A percentile compares a stretch with the other conserved stretches of the same genome.
Conservation (phyloP, 1,139 yeast species). For the Kazachstania sp. region DNA sequence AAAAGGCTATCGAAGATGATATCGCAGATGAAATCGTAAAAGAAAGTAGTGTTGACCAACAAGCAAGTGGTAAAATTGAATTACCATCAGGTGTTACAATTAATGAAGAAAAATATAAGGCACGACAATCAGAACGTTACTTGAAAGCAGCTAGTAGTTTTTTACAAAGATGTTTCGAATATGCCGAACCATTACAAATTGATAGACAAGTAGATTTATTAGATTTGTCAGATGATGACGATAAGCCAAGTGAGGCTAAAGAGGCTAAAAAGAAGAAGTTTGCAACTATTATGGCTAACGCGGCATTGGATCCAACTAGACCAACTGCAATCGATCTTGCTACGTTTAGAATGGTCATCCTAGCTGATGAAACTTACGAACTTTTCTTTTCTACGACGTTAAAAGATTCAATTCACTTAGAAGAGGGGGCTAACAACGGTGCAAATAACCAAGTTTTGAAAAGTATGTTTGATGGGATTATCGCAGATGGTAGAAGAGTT, state of each 20-base stretch:
- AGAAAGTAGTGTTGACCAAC: constrained; percentile 22
- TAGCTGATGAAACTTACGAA: constrained; percentile 92
- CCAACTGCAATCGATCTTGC: constrained; percentile 75
- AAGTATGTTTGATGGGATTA: constrained; percentile 82
- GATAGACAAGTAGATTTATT: constrained; percentile 35
- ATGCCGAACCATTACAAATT: constrained; percentile 66
- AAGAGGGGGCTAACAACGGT: constrained; percentile 41
- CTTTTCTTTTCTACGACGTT: constrained; percentile 65
- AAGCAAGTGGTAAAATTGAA: constrained; percentile 34
- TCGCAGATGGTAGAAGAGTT: constrained; percentile 87
- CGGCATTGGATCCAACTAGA: constrained; percentile 70
- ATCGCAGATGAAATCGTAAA: constrained; percentile 51
- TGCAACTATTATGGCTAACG: constrained; percentile 50
- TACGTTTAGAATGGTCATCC: constrained; percentile 86
- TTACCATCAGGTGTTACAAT: constrained; percentile 53
- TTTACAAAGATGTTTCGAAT: constrained; percentile 81
- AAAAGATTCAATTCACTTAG: constrained; percentile 57
- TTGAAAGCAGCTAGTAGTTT: constrained; percentile 81
- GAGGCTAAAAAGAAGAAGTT: constrained; percentile 29
- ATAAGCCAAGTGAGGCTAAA: constrained; percentile 15
- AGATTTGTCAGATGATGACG: constrained; percentile 33
- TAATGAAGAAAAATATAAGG: constrained; percentile 54
- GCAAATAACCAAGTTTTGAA: constrained; percentile 56
- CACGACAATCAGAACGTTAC: constrained; percentile 72
- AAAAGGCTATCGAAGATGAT: constrained; percentile 51